Conservation (phyloP, 2,329 filamentous ascomycete genomes). For the Pseudopithomyces maydicus region DNA sequence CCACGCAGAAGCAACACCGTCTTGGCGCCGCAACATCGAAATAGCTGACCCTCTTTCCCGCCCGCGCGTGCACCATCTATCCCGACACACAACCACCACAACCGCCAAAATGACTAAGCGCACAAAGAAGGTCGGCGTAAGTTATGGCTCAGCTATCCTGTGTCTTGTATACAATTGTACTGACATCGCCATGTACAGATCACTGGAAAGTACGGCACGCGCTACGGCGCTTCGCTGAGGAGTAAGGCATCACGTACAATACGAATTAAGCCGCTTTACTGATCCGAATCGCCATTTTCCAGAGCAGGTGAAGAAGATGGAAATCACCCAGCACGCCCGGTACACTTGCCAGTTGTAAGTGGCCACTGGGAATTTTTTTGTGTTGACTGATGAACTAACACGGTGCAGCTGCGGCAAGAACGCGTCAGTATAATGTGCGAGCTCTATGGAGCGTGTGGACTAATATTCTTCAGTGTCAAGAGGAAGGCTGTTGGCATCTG, state of each 20-base stretch:
- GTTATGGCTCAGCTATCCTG: too few relatives aligned
- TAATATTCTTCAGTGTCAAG: too few relatives aligned
- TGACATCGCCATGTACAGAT: slow-evolving; percentile 60
- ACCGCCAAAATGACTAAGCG: slow-evolving; percentile 61
- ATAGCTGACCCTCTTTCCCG: slow-evolving; percentile 9
- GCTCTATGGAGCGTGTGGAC: too few relatives aligned
- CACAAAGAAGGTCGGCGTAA: slow-evolving; percentile 65
- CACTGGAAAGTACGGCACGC: slow-evolving; percentile 96
- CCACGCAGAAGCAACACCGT: slow-evolving; percentile 1
- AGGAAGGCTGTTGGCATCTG: slow-evolving; percentile 65
- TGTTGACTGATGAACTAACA: too few relatives aligned
- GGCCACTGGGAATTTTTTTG: too few relatives aligned
- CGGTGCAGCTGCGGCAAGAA: slow-evolving; percentile 69
- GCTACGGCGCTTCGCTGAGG: slow-evolving; percentile 98
- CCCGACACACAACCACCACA: slow-evolving; percentile 25
- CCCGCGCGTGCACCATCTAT: slow-evolving; percentile 17
- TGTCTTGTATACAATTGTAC: neutral
- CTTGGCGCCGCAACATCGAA: slow-evolving; percentile 13
- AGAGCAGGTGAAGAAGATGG: neutral
- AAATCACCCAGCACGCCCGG: slow-evolving; percentile 94
- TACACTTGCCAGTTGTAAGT: slow-evolving; percentile 85
- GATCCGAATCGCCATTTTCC: too few relatives aligned
- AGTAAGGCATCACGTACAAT: slow-evolving; percentile 99
- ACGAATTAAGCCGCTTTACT: slow-evolving; percentile 14
- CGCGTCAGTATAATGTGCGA: slow-evolving; percentile 47